Percentiles rank a stretch among this genome's conserved stretches.
Conservation (phyloP, 495 filamentous ascomycete genomes). For the Rusavskia elegans region DNA sequence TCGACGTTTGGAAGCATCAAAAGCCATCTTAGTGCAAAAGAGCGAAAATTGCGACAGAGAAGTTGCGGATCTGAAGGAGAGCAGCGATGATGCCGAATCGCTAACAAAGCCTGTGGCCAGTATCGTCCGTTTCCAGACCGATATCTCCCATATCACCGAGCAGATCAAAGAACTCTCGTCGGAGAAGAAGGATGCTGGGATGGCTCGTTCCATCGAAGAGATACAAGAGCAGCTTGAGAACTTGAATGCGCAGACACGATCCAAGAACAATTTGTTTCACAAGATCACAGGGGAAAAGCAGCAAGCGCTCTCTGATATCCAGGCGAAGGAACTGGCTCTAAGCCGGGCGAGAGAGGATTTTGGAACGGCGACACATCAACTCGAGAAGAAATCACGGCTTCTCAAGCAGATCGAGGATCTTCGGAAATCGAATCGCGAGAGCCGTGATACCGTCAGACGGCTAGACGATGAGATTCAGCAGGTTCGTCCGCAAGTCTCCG, state of each 20-base stretch:
- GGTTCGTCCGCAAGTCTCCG: constrained; percentile 55
- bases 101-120: constrained; percentile 59
- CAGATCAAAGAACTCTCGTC: constrained; percentile 55
- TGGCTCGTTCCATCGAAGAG: constrained; percentile 57
- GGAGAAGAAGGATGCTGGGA: constrained; percentile 50
- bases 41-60: constrained; percentile 59
- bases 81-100: constrained; percentile 57
- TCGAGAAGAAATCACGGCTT: constrained; percentile 62
- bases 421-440: constrained; percentile 46
- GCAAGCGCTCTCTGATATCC: constrained; percentile 46
- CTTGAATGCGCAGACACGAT: constrained; percentile 49
- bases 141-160: constrained; percentile 49
- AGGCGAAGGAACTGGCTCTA: constrained; percentile 51
- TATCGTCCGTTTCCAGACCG: constrained; percentile 54
- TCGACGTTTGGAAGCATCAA: constrained; percentile 32
- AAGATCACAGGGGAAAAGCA: constrained; percentile 57
- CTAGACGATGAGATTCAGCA: constrained; percentile 53
- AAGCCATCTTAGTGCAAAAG: constrained; percentile 41
- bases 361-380: constrained; percentile 47
- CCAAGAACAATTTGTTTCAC: constrained; percentile 41
- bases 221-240: constrained; percentile 60
- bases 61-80: constrained; percentile 46
- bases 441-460: constrained; percentile 47
- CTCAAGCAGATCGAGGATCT: constrained; percentile 53
- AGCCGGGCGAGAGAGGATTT: constrained; percentile 55